Evolutionary conservation across 176 grass and related monocot species (phyloP).

Genomic region (Chrysopogon serrulatus): DNA sequence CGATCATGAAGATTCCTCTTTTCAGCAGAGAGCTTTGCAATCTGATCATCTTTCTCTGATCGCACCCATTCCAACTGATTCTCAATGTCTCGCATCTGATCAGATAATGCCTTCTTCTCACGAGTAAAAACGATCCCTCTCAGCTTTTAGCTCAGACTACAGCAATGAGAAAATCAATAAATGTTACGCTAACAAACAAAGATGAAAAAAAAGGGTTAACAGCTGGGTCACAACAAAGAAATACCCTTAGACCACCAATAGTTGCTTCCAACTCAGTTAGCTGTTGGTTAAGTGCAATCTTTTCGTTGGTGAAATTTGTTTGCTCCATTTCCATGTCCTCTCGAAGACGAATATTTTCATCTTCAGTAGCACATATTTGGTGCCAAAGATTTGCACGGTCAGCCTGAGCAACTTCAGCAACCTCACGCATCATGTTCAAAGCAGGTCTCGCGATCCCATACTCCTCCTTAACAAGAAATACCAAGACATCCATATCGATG

Average conservation of each 20-base stretch:
- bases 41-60: slow-evolving; percentile 91
- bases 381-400: slow-evolving; percentile 89
- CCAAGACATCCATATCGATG: slow-evolving; percentile 95
- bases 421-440: slow-evolving; percentile 78
- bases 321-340: slow-evolving; percentile 76
- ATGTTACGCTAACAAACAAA: slow-evolving; percentile 18
- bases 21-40: slow-evolving; percentile 66
- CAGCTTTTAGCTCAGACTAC: slow-evolving; percentile 84
- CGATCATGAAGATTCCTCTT: slow-evolving; percentile 71
- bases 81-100: slow-evolving; percentile 68
- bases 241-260: slow-evolving; percentile 64
- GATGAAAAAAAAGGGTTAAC: slow-evolving; percentile 5
- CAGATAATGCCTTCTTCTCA: slow-evolving; percentile 64
- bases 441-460: slow-evolving; percentile 60
- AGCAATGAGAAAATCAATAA: slow-evolving; percentile 38
- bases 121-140: slow-evolving; percentile 55
- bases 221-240: slow-evolving; percentile 17
- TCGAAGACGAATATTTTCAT: slow-evolving; percentile 78
- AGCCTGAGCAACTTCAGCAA: slow-evolving; percentile 76
- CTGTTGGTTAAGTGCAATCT: slow-evolving; percentile 40
- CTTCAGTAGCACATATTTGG: slow-evolving; percentile 74
- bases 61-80: slow-evolving; percentile 94
- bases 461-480: slow-evolving; percentile 90
- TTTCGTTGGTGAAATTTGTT: slow-evolving; percentile 63
- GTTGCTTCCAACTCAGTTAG: slow-evolving; percentile 54